Evolutionary conservation across 2,329 filamentous ascomycete genomes (phyloP).

Genomic region (Arthrobotrys entomopaga): DNA sequence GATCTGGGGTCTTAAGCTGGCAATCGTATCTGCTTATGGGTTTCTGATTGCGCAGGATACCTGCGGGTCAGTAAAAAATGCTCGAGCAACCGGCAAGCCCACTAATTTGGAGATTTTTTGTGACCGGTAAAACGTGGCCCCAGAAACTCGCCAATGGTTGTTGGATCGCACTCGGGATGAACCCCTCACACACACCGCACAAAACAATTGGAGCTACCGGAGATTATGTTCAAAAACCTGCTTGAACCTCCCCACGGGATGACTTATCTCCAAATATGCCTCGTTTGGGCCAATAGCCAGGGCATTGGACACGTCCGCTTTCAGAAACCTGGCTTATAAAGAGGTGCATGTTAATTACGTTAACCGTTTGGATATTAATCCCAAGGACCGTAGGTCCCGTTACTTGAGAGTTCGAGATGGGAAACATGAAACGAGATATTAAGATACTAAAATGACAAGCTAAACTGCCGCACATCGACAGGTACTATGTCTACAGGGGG

Average conservation of each 20-base stretch:
- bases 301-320: not conserved
- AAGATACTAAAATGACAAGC: conserved; percentile 19
- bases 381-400: conserved; percentile 8
- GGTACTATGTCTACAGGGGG: conserved; percentile 36
- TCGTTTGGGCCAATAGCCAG: not conserved
- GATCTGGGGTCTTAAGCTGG: too few species aligned
- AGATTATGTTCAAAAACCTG: conserved; percentile 14
- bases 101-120: conserved; percentile 13
- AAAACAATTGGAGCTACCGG: conserved; percentile 36
- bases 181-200: conserved; percentile 25
- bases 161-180: conserved; percentile 47
- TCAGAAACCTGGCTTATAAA: not conserved
- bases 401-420: not conserved
- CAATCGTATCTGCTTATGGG: too few species aligned
- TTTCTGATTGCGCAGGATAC: too few species aligned
- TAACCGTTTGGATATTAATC: conserved; percentile 10
- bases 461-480: conserved; percentile 17
- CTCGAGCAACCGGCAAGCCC: conserved; percentile 16
- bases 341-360: not conserved
- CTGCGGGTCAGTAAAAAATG: not conserved
- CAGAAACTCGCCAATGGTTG: conserved; percentile 34
- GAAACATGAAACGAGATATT: conserved; percentile 19
- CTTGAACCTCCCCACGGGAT: not conserved
- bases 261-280: not conserved
- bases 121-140: conserved; percentile 40